A percentile compares a stretch with the other conserved stretches of the same genome.
Conservation (phyloP, 2,329 filamentous ascomycete species). For the Beauveria scarabaeidicola region DNA sequence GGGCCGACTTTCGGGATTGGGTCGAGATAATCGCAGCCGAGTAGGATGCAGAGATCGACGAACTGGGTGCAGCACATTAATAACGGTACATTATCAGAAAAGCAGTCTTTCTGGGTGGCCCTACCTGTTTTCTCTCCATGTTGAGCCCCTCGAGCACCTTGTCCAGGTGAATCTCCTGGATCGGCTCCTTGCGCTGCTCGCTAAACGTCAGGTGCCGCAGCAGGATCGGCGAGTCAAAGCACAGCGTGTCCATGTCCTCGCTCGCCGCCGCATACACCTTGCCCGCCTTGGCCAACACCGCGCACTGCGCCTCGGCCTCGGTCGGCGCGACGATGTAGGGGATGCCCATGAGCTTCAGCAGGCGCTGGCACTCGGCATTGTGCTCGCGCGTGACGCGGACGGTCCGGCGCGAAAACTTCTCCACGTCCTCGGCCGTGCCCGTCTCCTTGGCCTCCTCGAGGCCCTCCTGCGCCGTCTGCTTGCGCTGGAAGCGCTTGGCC, state of each 20-base stretch:
- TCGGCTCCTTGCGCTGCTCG: constrained; percentile 94
- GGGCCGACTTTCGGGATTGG: constrained; percentile 93
- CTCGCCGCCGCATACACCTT: constrained; percentile 96
- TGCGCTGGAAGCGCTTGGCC: constrained; percentile 91
- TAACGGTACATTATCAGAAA: background rate
- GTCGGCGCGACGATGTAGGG: constrained; percentile 93
- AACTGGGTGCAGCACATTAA: constrained; percentile 50
- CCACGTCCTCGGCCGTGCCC: constrained; percentile 91
- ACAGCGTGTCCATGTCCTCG: constrained; percentile 98
- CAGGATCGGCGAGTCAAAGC: constrained; percentile 86
- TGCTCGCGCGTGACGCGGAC: constrained; percentile 95
- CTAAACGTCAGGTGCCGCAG: constrained; percentile 92
- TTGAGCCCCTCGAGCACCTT: constrained; percentile 77
- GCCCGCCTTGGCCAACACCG: constrained; percentile 75
- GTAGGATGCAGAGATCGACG: constrained; percentile 92
- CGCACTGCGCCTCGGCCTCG: constrained; percentile 95
- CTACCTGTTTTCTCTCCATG: constrained; percentile 75
- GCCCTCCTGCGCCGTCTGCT: constrained; percentile 81
- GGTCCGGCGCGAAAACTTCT: constrained; percentile 91
- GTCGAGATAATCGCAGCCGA: constrained; percentile 96
- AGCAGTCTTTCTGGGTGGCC: background rate
- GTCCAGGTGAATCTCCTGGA: constrained; percentile 86
- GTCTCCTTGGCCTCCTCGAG: constrained; percentile 96
- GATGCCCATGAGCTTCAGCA: constrained; percentile 92
- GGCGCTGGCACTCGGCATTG: constrained; percentile 84